A percentile compares a stretch with the other conserved stretches of the same genome.
Conservation (phyloP, 2,329 filamentous ascomycete genomes). For the Onygenales sp. region DNA sequence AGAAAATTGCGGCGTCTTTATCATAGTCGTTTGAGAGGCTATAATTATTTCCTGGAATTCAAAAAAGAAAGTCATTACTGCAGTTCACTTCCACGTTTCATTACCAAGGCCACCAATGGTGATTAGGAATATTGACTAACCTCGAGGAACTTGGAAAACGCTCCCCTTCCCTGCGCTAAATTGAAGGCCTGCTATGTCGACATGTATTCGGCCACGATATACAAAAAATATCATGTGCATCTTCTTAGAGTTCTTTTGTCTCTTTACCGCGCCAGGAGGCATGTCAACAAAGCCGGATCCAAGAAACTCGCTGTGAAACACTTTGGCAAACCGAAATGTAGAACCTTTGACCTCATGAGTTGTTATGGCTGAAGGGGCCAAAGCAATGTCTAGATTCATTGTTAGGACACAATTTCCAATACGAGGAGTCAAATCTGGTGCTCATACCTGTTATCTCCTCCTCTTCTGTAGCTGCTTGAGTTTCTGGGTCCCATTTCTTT, state of each 20-base stretch:
- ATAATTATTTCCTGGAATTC: conserved; percentile 72
- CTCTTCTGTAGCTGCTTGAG: conserved; percentile 27
- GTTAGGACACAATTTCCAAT: conserved; percentile 14
- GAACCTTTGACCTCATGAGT: conserved; percentile 52
- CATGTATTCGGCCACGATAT: conserved; percentile 68
- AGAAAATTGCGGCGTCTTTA: conserved; percentile 70
- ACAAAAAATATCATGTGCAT: conserved; percentile 99
- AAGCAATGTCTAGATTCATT: conserved; percentile 45
- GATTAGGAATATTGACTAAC: conserved; percentile 35
- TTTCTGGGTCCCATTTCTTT: conserved; percentile 33
- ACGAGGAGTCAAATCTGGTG: neutral
- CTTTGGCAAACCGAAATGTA: conserved; percentile 81
- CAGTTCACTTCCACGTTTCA: neutral
- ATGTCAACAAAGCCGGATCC: conserved; percentile 85
- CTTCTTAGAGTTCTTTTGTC: conserved; percentile 80
- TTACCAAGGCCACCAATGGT: neutral
- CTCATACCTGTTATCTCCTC: conserved; percentile 32
- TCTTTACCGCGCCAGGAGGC: conserved; percentile 72
- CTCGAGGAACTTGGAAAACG: conserved; percentile 89
- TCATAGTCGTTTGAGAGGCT: conserved; percentile 75
- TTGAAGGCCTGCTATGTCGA: conserved; percentile 48
- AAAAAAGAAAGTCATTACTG: conserved; percentile 4
- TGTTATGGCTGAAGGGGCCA: conserved; percentile 47
- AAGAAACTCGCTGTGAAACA: conserved; percentile 74
- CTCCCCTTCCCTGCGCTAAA: conserved; percentile 84